phyloP scores from a whole-genome alignment of 2,329 filamentous ascomycete species.

The Calonectria crousiana region DNA sequence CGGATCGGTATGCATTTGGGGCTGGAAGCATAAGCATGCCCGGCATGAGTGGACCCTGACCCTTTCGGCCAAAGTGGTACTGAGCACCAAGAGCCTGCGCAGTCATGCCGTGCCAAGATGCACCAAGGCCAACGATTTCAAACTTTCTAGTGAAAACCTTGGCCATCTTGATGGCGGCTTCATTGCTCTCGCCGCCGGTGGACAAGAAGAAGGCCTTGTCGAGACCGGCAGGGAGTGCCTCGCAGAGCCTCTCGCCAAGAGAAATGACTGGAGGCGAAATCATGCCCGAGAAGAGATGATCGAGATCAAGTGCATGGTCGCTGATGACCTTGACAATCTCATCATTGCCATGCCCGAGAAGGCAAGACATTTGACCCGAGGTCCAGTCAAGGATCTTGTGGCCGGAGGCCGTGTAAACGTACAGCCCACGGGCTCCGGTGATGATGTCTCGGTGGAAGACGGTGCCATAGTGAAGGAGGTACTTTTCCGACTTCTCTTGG shows the following conservation, averaged over 20 bases:
- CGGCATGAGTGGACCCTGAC: slow-evolving; percentile 62
- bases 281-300: slow-evolving; percentile 72
- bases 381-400: slow-evolving; percentile 69
- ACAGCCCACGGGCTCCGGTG: slow-evolving; percentile 55
- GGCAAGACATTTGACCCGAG: slow-evolving; percentile 70
- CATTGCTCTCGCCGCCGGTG: slow-evolving; percentile 69
- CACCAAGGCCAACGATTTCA: slow-evolving; percentile 71
- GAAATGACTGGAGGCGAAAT: slow-evolving; percentile 67
- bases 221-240: slow-evolving; percentile 60
- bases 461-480: slow-evolving; percentile 44
- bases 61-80: slow-evolving; percentile 67
- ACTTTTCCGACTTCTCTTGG: slow-evolving; percentile 35
- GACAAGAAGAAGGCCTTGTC: slow-evolving; percentile 69
- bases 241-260: slow-evolving; percentile 64
- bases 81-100: slow-evolving; percentile 65
- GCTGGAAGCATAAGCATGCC: slow-evolving; percentile 69
- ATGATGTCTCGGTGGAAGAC: slow-evolving; percentile 52
- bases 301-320: slow-evolving; percentile 62
- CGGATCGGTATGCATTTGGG: slow-evolving; percentile 71
- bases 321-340: slow-evolving; percentile 67
- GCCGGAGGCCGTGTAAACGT: slow-evolving; percentile 59
- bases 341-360: slow-evolving; percentile 69
- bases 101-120: slow-evolving; percentile 73
- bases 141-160: slow-evolving; percentile 75
- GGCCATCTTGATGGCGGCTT: slow-evolving; percentile 74